phyloP scores from a whole-genome alignment of 2,329 filamentous ascomycete species.

The Colletotrichum viniferum region DNA sequence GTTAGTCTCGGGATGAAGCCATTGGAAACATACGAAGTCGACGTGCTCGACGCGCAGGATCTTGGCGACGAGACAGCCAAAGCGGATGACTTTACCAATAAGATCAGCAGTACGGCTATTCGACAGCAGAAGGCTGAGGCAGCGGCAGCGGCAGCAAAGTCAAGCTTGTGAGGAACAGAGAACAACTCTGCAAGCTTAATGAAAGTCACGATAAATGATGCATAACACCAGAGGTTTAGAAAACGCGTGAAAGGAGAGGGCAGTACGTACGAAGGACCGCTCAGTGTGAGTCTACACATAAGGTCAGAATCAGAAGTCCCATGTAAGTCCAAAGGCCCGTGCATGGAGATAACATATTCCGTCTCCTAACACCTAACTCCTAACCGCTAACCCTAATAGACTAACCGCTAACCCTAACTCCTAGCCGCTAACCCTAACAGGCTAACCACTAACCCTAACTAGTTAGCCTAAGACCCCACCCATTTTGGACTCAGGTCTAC shows the following conservation, averaged over 20 bases:
- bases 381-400: too few species aligned
- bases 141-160: background rate
- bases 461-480: too few species aligned
- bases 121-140: conserved; percentile 50
- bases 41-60: conserved; percentile 77
- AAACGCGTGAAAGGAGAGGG: background rate
- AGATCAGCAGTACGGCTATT: conserved; percentile 93
- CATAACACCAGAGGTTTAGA: background rate
- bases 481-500: too few species aligned
- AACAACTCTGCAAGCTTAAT: background rate
- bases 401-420: too few species aligned
- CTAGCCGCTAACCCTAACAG: too few species aligned
- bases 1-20: conserved; percentile 74
- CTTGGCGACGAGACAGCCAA: conserved; percentile 42
- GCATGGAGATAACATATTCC: too few species aligned
- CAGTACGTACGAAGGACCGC: background rate
- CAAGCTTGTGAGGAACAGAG: background rate
- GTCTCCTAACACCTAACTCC: too few species aligned
- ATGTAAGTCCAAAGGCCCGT: too few species aligned
- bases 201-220: background rate
- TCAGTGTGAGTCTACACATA: too few species aligned
- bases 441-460: too few species aligned
- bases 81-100: conserved; percentile 72
- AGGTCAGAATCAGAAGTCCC: too few species aligned
- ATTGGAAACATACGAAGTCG: conserved; percentile 85